These are phyloP conservation scores for Paramarasmius palmivorus DNA, from an alignment of 1,284 basidiomycete species.

Conservation along the genomic window DNA sequence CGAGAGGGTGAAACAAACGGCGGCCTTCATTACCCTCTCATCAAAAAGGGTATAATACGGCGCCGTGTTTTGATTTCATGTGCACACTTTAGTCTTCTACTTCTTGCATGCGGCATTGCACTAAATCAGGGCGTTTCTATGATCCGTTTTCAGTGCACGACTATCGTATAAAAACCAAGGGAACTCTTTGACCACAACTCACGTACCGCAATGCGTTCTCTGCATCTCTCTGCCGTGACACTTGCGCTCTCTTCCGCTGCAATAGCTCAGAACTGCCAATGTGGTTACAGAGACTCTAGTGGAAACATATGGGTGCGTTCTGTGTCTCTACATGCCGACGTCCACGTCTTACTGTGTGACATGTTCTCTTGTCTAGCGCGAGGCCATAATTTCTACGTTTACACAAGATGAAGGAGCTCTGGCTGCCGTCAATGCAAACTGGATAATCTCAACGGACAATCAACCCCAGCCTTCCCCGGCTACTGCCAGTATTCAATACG, in stretches of 20 bases:
- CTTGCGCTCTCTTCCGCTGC: not conserved
- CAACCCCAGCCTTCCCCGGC: slow-evolving; percentile 12
- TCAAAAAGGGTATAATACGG: too few relatives aligned
- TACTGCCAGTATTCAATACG: slow-evolving; percentile 17
- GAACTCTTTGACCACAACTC: not conserved
- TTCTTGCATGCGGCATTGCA: too few relatives aligned
- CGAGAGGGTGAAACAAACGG: too few relatives aligned
- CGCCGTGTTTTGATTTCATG: too few relatives aligned
- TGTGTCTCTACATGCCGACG: not conserved
- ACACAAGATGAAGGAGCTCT: slow-evolving; percentile 16
- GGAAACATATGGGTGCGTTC: slow-evolving; percentile 13
- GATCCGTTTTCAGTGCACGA: too few relatives aligned
- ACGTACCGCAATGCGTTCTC: not conserved
- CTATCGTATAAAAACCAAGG: too few relatives aligned
- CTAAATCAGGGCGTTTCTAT: too few relatives aligned
- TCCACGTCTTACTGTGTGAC: not conserved
- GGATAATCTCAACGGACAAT: slow-evolving; percentile 16
- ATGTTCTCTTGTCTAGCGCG: slow-evolving; percentile 8
- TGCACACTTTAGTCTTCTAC: too few relatives aligned
- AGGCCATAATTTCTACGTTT: slow-evolving; percentile 17
- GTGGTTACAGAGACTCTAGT: slow-evolving; percentile 14
- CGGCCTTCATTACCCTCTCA: too few relatives aligned
- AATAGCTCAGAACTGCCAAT: slow-evolving; percentile 13
- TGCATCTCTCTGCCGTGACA: not conserved
- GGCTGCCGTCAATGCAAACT: slow-evolving; percentile 15